phyloP scores from a whole-genome alignment of 129 eudicot genomes.

The Flaveria brownii region DNA sequence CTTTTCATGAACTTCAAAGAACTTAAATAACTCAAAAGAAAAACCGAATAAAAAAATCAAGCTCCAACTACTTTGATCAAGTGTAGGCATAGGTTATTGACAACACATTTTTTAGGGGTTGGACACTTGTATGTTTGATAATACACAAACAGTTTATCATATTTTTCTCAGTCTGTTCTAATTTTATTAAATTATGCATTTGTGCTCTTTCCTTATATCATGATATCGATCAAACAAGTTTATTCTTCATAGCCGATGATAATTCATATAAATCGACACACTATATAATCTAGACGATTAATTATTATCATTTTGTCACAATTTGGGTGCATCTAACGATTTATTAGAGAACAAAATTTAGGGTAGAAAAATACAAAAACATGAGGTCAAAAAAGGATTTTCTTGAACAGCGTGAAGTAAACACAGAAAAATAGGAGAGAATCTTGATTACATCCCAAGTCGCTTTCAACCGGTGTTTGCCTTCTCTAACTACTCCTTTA shows the following conservation, averaged over 20 bases:
- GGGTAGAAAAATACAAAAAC: conserved; percentile 24
- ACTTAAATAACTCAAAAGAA: too few species aligned
- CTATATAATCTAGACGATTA: background rate
- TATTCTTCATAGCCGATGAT: background rate
- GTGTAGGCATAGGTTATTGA: too few species aligned
- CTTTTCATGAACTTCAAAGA: too few species aligned
- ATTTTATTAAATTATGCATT: background rate
- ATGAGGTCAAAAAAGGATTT: conserved; percentile 37
- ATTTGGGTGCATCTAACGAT: background rate
- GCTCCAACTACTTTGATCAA: too few species aligned
- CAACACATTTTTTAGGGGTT: too few species aligned
- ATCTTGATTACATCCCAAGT: conserved; percentile 38
- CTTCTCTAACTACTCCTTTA: background rate
- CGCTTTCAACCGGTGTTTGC: conserved; percentile 30
- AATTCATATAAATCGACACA: background rate
- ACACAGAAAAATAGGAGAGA: conserved; percentile 47
- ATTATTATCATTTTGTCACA: background rate
- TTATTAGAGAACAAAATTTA: conserved; percentile 11
- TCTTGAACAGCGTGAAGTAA: conserved; percentile 29
- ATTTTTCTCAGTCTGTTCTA: background rate
- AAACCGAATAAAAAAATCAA: too few species aligned
- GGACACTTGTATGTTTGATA: too few species aligned
- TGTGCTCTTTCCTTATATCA: background rate
- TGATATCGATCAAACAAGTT: background rate
- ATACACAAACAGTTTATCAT: background rate